These are phyloP conservation scores for Salvia hispanica DNA, from an alignment of 257 asterid genomes.

Conservation along the genomic window DNA sequence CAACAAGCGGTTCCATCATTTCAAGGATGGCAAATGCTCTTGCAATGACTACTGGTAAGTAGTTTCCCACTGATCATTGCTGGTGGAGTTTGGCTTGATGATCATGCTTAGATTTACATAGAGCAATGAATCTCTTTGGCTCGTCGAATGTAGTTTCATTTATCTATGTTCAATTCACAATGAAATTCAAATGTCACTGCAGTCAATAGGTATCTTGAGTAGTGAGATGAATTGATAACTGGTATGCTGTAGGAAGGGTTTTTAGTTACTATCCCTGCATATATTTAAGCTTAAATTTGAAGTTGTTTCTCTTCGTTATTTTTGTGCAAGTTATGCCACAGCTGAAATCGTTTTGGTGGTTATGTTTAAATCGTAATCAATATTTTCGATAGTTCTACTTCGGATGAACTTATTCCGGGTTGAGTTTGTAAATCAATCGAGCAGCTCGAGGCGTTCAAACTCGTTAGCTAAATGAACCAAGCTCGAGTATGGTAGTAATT, in stretches of 20 bases:
- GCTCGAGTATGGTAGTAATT: too few species aligned
- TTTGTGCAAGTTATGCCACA: too few species aligned
- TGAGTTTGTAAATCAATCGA: too few species aligned
- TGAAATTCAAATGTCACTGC: slow-evolving; percentile 24
- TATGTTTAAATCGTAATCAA: too few species aligned
- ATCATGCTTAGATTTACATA: slow-evolving; percentile 4
- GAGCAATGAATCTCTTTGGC: slow-evolving; percentile 16
- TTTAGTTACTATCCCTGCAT: slow-evolving; percentile 28
- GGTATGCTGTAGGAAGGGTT: slow-evolving; percentile 26
- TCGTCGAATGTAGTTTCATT: slow-evolving; percentile 9
- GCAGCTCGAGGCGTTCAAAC: too few species aligned
- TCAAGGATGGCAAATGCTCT: slow-evolving; percentile 91
- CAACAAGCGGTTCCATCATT: slow-evolving; percentile 90
- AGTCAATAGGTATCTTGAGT: slow-evolving; percentile 13
- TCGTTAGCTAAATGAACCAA: too few species aligned
- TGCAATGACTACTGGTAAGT: slow-evolving; percentile 92
- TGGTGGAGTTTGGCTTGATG: not conserved
- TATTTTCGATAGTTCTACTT: too few species aligned
- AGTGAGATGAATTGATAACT: slow-evolving; percentile 25
- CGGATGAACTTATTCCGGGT: too few species aligned
- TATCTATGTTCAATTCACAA: slow-evolving; percentile 18
- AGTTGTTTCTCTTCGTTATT: not conserved
- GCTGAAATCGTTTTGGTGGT: too few species aligned
- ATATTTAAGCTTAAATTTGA: slow-evolving; percentile 18
- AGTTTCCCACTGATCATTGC: not conserved